Percentiles rank a stretch among this genome's conserved stretches.
Evolutionary conservation across 2,329 filamentous ascomycete species (phyloP).

Genomic region (Cladosporium sp.): DNA sequence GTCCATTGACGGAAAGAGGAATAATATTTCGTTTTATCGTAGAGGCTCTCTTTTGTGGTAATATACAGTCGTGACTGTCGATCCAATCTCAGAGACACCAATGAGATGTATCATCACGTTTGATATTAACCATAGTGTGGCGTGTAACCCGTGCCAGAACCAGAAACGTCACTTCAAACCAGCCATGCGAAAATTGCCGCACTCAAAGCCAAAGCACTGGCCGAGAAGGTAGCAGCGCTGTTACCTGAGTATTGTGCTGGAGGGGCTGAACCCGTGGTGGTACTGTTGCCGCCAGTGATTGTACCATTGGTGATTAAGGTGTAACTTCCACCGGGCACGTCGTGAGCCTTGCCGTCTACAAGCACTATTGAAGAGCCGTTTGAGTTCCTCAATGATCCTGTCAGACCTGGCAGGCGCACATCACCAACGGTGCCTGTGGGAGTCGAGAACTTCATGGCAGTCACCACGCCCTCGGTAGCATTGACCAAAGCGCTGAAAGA

Average conservation of each 20-base stretch:
- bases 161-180: not conserved
- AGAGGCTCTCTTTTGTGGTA: not conserved
- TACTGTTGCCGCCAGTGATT: not conserved
- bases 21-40: not conserved
- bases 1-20: not conserved
- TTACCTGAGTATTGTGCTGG: slow-evolving; percentile 15
- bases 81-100: not conserved
- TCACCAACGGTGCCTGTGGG: slow-evolving; percentile 12
- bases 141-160: not conserved
- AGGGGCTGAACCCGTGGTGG: slow-evolving; percentile 4
- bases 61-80: not conserved
- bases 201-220: not conserved
- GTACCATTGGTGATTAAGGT: slow-evolving; percentile 23
- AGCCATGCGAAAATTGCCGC: slow-evolving; percentile 10
- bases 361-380: slow-evolving; percentile 30
- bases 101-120: not conserved
- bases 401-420: slow-evolving; percentile 34
- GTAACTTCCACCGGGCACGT: slow-evolving; percentile 32
- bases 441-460: slow-evolving; percentile 13
- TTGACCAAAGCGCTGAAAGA: slow-evolving; percentile 16
- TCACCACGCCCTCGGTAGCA: slow-evolving; percentile 9
- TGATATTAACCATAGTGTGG: no score
- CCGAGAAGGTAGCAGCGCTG: not conserved
- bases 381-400: slow-evolving; percentile 43
- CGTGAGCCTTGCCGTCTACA: slow-evolving; percentile 28